Conservation (phyloP, 257 asterid species). For the Solanum neorickii region DNA sequence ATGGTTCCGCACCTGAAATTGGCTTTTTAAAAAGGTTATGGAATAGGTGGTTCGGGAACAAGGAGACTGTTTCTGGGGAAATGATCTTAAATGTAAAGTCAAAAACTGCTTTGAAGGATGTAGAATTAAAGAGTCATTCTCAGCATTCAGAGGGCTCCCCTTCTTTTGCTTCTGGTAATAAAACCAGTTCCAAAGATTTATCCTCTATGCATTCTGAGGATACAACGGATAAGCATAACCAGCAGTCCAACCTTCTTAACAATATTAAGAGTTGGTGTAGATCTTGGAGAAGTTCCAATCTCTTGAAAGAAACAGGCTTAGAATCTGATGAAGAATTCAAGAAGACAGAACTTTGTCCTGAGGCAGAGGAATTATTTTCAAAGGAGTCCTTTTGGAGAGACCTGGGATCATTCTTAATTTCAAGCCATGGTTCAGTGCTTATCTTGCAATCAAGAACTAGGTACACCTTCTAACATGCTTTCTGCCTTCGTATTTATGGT, state of each 20-base stretch:
- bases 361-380: conserved; percentile 26
- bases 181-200: conserved; percentile 6
- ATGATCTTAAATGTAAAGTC: conserved; percentile 10
- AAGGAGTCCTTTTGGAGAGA: conserved; percentile 62
- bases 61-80: conserved; percentile 8
- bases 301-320: conserved; percentile 11
- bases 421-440: conserved; percentile 33
- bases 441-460: conserved; percentile 52
- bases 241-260: conserved; percentile 12
- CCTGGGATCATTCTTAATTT: conserved; percentile 35
- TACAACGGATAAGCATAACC: conserved; percentile 8
- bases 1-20: conserved; percentile 15
- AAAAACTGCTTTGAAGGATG: conserved; percentile 10
- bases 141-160: conserved; percentile 11
- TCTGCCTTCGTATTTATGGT: not conserved
- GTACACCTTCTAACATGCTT: conserved; percentile 15
- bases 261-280: conserved; percentile 26
- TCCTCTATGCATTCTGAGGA: conserved; percentile 4
- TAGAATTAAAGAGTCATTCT: conserved; percentile 3
- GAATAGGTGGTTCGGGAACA: conserved; percentile 43
- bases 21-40: conserved; percentile 37
- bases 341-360: conserved; percentile 1
- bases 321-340: conserved; percentile 14
- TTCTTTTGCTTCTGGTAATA: conserved; percentile 33
- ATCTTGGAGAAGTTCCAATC: conserved; percentile 23